A percentile compares a stretch with the other conserved stretches of the same genome.
These are phyloP conservation scores for Globisporangium alternatum DNA, from an alignment of 352 stramenopile genomes.

Conservation along the genomic window DNA sequence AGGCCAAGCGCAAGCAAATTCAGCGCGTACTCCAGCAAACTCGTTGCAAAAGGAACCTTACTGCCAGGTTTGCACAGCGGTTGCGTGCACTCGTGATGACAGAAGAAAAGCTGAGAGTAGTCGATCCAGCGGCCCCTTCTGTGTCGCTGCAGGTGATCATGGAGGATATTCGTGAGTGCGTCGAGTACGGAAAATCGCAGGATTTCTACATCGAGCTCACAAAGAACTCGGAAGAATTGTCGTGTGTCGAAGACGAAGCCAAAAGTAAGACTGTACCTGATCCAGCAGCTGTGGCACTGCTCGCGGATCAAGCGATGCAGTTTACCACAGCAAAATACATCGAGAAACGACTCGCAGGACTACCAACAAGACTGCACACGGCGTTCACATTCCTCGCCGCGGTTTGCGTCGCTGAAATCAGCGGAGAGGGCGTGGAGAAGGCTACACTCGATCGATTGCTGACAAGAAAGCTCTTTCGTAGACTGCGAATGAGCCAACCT, in stretches of 20 bases:
- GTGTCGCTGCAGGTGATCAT: constrained; percentile 21
- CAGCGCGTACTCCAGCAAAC: constrained; percentile 14
- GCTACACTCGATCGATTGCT: not conserved
- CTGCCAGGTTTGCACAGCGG: constrained; percentile 21
- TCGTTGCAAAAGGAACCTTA: constrained; percentile 12
- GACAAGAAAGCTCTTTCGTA: constrained; percentile 1
- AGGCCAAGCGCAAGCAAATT: constrained; percentile 18
- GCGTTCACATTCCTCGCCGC: constrained; percentile 28
- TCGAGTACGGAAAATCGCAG: not conserved
- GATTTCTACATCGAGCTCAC: constrained; percentile 1
- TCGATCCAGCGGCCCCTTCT: constrained; percentile 12
- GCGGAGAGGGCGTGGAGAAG: not conserved
- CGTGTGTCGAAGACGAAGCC: not conserved
- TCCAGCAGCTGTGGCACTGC: not conserved
- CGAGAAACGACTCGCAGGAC: constrained; percentile 22
- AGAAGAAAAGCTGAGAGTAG: constrained; percentile 21
- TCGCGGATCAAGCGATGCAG: constrained; percentile 9
- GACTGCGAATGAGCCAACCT: not conserved
- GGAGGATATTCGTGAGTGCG: constrained; percentile 9
- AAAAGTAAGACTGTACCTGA: not conserved
- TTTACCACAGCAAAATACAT: constrained; percentile 22
- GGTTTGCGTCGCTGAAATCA: constrained; percentile 9
- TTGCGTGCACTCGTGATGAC: constrained; percentile 22
- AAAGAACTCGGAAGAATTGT: not conserved
- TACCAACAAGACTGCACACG: constrained; percentile 27